phyloP scores from a whole-genome alignment of 2,329 filamentous ascomycete species.

The Calonectria montana region DNA sequence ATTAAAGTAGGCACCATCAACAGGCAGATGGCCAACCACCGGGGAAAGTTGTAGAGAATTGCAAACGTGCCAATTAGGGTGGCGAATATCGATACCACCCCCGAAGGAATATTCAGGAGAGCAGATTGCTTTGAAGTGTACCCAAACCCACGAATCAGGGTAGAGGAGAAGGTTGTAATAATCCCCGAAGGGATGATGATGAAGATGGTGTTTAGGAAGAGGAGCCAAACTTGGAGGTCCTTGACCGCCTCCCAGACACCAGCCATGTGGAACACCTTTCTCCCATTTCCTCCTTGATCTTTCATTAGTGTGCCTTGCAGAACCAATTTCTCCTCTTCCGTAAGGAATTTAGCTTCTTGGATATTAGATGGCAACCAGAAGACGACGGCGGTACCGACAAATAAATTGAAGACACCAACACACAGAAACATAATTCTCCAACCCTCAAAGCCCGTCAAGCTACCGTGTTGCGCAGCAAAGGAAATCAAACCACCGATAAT shows the following conservation, averaged over 20 bases:
- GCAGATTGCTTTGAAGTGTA: slow-evolving; percentile 52
- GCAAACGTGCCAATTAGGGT: slow-evolving; percentile 37
- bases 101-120: slow-evolving; percentile 54
- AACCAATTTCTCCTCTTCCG: slow-evolving; percentile 42
- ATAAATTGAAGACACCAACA: slow-evolving; percentile 58
- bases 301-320: slow-evolving; percentile 70
- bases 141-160: slow-evolving; percentile 51
- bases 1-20: slow-evolving; percentile 39
- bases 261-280: slow-evolving; percentile 51
- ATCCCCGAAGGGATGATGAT: slow-evolving; percentile 44
- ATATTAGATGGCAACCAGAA: slow-evolving; percentile 55
- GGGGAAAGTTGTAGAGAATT: slow-evolving; percentile 42
- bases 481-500: slow-evolving; percentile 58
- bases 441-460: slow-evolving; percentile 44
- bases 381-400: slow-evolving; percentile 57
- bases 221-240: slow-evolving; percentile 56
- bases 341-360: slow-evolving; percentile 34
- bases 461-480: slow-evolving; percentile 64
- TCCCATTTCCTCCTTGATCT: slow-evolving; percentile 56
- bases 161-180: slow-evolving; percentile 49
- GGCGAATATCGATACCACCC: slow-evolving; percentile 32
- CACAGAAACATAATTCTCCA: slow-evolving; percentile 67
- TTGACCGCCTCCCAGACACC: slow-evolving; percentile 55
- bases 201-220: slow-evolving; percentile 43
- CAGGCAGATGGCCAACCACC: slow-evolving; percentile 40